Base-by-base conservation (phyloP, 202 grass and related monocot species). In the Alloteropsis angusta region DNA sequence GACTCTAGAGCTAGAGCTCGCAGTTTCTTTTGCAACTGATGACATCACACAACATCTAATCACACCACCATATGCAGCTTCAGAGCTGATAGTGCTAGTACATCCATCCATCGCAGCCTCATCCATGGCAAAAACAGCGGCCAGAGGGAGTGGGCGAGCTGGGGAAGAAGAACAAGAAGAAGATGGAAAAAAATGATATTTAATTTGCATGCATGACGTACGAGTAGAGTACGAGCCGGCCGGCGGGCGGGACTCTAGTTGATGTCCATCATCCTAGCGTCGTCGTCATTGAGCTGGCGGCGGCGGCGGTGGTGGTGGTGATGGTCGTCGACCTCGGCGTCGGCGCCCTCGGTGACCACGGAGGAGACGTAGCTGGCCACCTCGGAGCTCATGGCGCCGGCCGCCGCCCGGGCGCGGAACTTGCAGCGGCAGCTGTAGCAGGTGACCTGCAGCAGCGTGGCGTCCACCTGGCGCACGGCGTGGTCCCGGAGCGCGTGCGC, bases 341-440 rank as follows among this genome's bases (percentile, higher is more conserved):
- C 85, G 30, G 79, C 87, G 69, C 82, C 85, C 68, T 86, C 85
- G 25, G 89, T 97, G 52, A 90, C 80, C 41, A 94, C 81, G 53
- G 91, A 97, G 16, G 91, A 94, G 48, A 97, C 84, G 35, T 94
- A 94, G 75, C 94, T 97, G 17, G 76, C 86, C 4, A 92, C 87
- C 11, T 88, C 82, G 7, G 85, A 92, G 76, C 83, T 92, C 77
- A 85, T 85, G 38, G 72, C 74, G 42, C 65, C 66, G 25, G 65
- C 25, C 35, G 65, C 25, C 35, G 57, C 56, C 17, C 66, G 61
- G 21, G 75, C 67, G 13, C 30, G 72, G 83, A 93, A 94, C 85
- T 87, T 83, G 69, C 71, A 78, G 76, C 81, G 88, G 91, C 94
- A 97, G 23, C 73, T 70, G 63, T 84, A 92, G 84, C 94, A 97